Base-by-base conservation (phyloP, 148 eudicot genomes). In the Talinum fruticosum region DNA sequence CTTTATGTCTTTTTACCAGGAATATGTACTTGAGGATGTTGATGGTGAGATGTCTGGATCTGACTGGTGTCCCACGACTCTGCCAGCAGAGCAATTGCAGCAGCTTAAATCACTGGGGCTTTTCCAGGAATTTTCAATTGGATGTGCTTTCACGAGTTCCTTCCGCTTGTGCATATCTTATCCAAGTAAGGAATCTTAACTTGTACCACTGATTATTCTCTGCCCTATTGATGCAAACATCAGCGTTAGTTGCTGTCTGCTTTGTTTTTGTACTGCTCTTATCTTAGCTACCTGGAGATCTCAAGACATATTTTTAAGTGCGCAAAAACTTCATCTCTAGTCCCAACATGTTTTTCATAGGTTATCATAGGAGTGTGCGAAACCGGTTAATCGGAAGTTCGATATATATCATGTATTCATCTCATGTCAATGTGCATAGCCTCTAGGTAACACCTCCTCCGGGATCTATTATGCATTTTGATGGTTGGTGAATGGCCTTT, bases 101-200 rank as follows among this genome's bases (percentile, higher is more conserved):
- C 98, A 91, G 87, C 90, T n/a, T 93, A 91, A 92, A 76, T 47
- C 94, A 62, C 97, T 93, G 1, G 93, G 98, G 69, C 98, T 93
- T 30, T 37, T 44, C 62, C 64, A 54, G 54, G 32, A 68, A 45
- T 30, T 66, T 62, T 19, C 23, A 44, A 35, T 32, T 24, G 76
- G 75, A 45, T 69, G 68, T 36, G 30, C 19, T 7, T 34, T 69
- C 29, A 30, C 45, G n/a, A 53, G 30, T 37, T 41, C 41, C 45
- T 38, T 6, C 32, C 23, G 26, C 36, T 33, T 49, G 14, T 35
- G 29, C 6, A 12, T 13, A 59, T 66, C 49, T 4, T 12, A 10
- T 37, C 64, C 28, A 10, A 59, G 26, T 45, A 36, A 59, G 38
- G 36, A 62, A 45, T 6, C 66, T 45, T 34, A 54, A 66, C 51